Evolutionary conservation across 805 yeast species (phyloP), one percentile per base, ranked within the genome.

Genomic region (Candida boleticola): DNA sequence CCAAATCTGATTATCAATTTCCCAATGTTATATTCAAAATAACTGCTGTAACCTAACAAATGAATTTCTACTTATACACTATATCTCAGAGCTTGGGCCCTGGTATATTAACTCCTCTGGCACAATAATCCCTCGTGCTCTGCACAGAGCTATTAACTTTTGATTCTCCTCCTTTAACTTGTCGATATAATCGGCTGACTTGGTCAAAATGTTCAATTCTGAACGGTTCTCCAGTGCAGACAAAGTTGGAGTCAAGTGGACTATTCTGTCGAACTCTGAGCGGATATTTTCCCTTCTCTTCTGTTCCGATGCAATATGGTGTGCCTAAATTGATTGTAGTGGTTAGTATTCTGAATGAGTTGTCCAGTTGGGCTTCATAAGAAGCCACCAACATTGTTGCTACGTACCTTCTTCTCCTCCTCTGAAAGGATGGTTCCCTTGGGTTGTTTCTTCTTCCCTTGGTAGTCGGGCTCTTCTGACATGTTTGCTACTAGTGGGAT

Each of bases 221-320:
- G 95, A 84, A 33, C 97, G 68, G 41, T 84, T 80, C 51, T 92
- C 96, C 19, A 71, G 67, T n/a, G 73, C 71, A 1, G 76, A 70
- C 33, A 90, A 66, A 6, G 77, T 80, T 0, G 97, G 97, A 1
- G 93, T 89, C 6, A 87, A 60, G 1, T 74, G 70, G 0, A 89
- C 90, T 18, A 90, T 70, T 42, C 75, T 76, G 52, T 86, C 95
- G 55, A 88, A 90, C 7, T 89, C 90, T 7, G 82, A 77, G 35
- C 97, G 70, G 18, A 92, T 88, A 32, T 90, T 88, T 49, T 83
- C 88, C 47, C 98, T 71, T 53, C 98, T 72, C 55, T 85, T 85
- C 58, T 89, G 90, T 58, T 90, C 98, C 0, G 90, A 83, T 4
- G 86, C 86, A 5, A 87, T 85, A 54, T 86, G 95, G 50, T 83